Base-by-base conservation (phyloP, 768 basidiomycete genomes). In the Austroboletus eburneus region DNA sequence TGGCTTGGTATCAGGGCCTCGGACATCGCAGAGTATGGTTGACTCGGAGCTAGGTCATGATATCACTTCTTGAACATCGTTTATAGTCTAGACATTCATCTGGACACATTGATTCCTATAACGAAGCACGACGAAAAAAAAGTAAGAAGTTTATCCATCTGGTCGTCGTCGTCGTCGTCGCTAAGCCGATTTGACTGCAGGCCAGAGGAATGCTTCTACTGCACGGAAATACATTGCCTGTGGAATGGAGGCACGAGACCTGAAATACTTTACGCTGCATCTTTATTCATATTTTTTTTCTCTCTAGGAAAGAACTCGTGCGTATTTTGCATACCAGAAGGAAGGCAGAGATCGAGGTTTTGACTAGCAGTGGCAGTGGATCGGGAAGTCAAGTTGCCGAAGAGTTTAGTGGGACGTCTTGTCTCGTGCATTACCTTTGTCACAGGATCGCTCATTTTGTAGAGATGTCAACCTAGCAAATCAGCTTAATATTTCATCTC, bases 301-400 rank as follows among this genome's bases (percentile, higher is more conserved):
- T 5, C 21, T 7, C 8, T 62, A 94, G 92, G 67, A 83, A 80
- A 53, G 91, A 95, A 58, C 78, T 97, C 3, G 74, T 74, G 63
- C 73, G 80, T 53, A 90, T 96, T 78, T 65, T 97, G 29, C 82
- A 87, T 59, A 72, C 69, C 5, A 79, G 88, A n/a, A 80, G 83
- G 37, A 97, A 97, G 66, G 94, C 94, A 3, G 95, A 98, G 66
- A 94, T 94, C 39, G 91, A 98, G 61, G 73, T 88, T 34, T 59
- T 90, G 52, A 25, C 62, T 10, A 44, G 47, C 6, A 39, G 44
- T 29, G 29, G 29, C n/a, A 35, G 3, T 9, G 38, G 45, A 27
- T 40, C 46, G 6, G 50, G 33, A 38, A 27, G 25, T 37, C 52
- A 42, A 20, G 35, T 12, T 5, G 16, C 8, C 10, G 53, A 49